These are phyloP conservation scores for Phymatotrichopsis omnivora DNA, from an alignment of 2,329 filamentous ascomycete genomes.

Conservation along the genomic window DNA sequence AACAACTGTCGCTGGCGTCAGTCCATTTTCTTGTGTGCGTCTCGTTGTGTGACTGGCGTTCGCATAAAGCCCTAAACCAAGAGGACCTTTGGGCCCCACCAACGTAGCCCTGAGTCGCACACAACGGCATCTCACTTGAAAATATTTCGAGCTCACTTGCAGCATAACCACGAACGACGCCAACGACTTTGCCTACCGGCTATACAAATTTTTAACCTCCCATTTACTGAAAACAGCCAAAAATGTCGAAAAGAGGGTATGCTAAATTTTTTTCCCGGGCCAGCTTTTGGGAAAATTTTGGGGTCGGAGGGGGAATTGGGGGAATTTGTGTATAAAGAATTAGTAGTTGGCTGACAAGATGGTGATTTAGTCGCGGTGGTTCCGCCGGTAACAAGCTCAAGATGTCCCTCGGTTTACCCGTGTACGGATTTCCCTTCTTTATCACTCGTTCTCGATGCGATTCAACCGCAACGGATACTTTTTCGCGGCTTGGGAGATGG, in stretches of 20 bases:
- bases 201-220: no score
- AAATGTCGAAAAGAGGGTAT: conserved; percentile 45
- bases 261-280: conserved; percentile 27
- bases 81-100: no score
- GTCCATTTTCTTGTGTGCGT: no score
- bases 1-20: no score
- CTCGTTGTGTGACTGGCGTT: no score
- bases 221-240: no score
- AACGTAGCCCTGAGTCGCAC: no score
- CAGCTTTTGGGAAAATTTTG: conserved; percentile 7
- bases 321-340: not conserved
- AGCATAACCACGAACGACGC: no score
- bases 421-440: conserved; percentile 56
- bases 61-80: no score
- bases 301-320: conserved; percentile 8
- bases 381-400: conserved; percentile 99
- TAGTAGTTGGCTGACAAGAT: conserved; percentile 20
- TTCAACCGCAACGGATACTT: not conserved
- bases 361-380: conserved; percentile 55
- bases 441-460: conserved; percentile 9
- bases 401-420: conserved; percentile 99
- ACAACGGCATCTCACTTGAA: no score
- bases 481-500: conserved; percentile 10
- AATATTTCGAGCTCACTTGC: no score
- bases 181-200: no score